Conservation (phyloP, 1,284 basidiomycete genomes). For the Apiotrichum gracile region DNA sequence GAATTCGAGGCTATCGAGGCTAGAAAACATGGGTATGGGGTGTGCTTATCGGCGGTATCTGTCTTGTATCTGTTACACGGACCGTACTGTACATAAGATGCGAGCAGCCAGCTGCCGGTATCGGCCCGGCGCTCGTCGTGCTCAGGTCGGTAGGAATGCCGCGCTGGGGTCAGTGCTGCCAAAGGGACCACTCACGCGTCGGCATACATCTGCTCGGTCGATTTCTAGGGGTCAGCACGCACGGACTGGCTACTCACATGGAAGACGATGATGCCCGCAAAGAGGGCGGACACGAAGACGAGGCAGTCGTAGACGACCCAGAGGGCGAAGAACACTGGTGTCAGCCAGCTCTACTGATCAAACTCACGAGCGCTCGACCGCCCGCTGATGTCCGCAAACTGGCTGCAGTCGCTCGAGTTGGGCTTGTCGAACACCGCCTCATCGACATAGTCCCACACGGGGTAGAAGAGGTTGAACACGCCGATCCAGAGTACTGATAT, state of each 20-base stretch:
- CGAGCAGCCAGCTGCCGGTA: no score
- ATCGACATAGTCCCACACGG: conserved; percentile 47
- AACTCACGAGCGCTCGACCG: conserved; percentile 34
- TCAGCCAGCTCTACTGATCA: background rate
- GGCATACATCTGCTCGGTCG: conserved; percentile 25
- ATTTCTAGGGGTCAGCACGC: conserved; percentile 16
- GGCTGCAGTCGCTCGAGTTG: conserved; percentile 43
- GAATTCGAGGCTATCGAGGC: no score
- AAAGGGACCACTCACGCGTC: conserved; percentile 19
- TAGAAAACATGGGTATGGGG: no score
- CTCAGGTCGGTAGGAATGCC: conserved; percentile 21
- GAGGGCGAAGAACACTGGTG: conserved; percentile 35
- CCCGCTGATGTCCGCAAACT: conserved; percentile 37
- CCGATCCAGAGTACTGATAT: conserved; percentile 20
- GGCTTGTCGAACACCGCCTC: conserved; percentile 45
- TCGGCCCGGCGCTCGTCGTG: no score
- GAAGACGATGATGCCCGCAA: conserved; percentile 45
- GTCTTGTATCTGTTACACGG: no score
- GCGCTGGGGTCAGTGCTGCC: conserved; percentile 12
- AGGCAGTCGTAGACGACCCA: conserved; percentile 40
- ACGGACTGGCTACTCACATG: conserved; percentile 18
- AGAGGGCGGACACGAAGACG: conserved; percentile 40
- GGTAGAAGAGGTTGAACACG: conserved; percentile 45
- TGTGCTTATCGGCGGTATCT: no score
- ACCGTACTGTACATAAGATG: no score